Base-by-base conservation (phyloP, 2,329 filamentous ascomycete genomes). In the Penicillium sp. region DNA sequence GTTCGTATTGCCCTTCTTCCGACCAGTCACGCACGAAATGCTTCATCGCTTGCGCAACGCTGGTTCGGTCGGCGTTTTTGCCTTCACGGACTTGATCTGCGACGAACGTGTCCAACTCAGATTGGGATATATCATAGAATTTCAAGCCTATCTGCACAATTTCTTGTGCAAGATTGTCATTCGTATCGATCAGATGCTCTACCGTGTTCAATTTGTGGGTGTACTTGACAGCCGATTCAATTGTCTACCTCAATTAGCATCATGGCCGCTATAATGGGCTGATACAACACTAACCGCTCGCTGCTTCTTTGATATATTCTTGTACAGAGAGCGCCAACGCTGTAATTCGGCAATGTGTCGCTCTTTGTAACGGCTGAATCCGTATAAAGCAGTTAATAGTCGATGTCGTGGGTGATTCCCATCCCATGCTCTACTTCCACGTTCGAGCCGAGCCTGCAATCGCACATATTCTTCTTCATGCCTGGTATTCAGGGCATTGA, bases 21-120 rank as follows among this genome's bases (percentile, higher is more conserved):
- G 81, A 76, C 82, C 82, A 84, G 59, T 85, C 82, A 4, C 82
- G 73, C 2, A 84, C 80, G 51, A 78, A 80, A 56, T 84, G 82
- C 61, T 84, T 84, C 46, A 84, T 60, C 0, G 80, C 74, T 57
- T 84, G 82, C 0, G 75, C 73, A 0, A 82, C 74, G 27, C 78
- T 78, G 2, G 77, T 71, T 4, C 73, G 75, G 18, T 84, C 81
- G 1, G 75, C 73, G 0, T 62, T 57, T 17, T 67, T 69, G 1
- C 74, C 73, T 30, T 55, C 39, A 0, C 69, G 64, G 1, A 74
- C 68, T 1, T 75, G 70, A 0, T 72, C 67, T 3, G 68, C 64
- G 4, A 72, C 69, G 40, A 76, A 79, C 0, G 68, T 64, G 3
- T 78, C 65, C 0, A 84, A 65, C 56, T 84, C 81, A 1, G 67